These are phyloP conservation scores for Aspergillus fumigatus DNA, from an alignment of 2,329 filamentous ascomycete genomes.

Conservation along the genomic window DNA sequence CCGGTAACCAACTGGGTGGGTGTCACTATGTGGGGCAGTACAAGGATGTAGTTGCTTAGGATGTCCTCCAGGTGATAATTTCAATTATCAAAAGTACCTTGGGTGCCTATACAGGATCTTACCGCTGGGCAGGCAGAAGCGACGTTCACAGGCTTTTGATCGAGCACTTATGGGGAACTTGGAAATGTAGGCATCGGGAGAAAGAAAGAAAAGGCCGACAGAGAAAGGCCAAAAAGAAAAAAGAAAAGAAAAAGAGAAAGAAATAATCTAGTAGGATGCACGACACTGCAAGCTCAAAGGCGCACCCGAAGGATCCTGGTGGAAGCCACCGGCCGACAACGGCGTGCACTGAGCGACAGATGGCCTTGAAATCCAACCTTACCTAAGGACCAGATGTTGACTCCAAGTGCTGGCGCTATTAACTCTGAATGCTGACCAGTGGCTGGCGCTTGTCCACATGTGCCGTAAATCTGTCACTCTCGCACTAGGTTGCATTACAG, in stretches of 20 bases:
- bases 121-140: neutral
- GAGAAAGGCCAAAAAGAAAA: neutral
- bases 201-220: neutral
- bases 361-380: constrained; percentile 2
- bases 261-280: neutral
- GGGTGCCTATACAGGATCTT: neutral
- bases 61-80: constrained; percentile 13
- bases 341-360: constrained; percentile 11
- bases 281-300: constrained; percentile 3
- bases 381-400: neutral
- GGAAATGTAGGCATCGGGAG: neutral
- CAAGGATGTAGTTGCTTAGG: constrained; percentile 25
- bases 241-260: no score
- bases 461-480: neutral
- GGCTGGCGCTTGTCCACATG: neutral
- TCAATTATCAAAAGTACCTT: neutral
- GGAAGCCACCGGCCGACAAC: constrained; percentile 1
- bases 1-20: constrained; percentile 12
- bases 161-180: neutral
- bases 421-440: neutral
- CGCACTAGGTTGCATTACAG: constrained; percentile 9
- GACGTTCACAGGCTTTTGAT: neutral
- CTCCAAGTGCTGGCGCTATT: no score
- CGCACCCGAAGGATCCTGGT: constrained; percentile 8
- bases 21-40: constrained; percentile 20